phyloP scores from a whole-genome alignment of 2,329 filamentous ascomycete species.

The Aspergillus terreus region DNA sequence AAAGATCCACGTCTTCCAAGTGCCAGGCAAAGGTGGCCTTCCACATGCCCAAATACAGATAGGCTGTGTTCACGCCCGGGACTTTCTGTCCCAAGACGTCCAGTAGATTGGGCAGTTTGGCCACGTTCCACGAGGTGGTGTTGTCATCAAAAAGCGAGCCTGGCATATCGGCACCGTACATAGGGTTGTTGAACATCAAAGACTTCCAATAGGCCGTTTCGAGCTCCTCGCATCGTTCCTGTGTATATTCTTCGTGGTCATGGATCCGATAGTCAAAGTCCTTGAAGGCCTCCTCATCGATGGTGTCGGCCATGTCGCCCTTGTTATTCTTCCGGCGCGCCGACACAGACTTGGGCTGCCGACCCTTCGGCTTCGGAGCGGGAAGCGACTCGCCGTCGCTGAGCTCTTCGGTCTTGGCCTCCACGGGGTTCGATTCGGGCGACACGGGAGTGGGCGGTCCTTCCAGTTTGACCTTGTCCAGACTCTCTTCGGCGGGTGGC shows the following conservation, averaged over 20 bases:
- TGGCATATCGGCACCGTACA: conserved; percentile 96
- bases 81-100: conserved; percentile 94
- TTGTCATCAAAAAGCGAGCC: conserved; percentile 86
- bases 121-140: conserved; percentile 83
- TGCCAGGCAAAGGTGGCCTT: conserved; percentile 99
- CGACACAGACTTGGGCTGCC: conserved; percentile 69
- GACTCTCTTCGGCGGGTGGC: conserved; percentile 29
- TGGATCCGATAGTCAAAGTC: conserved; percentile 88
- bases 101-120: conserved; percentile 86
- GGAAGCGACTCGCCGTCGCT: conserved; percentile 43
- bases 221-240: conserved; percentile 88
- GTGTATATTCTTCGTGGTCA: conserved; percentile 77
- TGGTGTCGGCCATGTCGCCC: conserved; percentile 69
- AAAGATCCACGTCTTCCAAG: conserved; percentile 95
- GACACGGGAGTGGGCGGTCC: conserved; percentile 54
- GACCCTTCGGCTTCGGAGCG: conserved; percentile 46
- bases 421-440: conserved; percentile 49
- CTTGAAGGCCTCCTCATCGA: conserved; percentile 88
- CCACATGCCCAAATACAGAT: conserved; percentile 98
- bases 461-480: conserved; percentile 39
- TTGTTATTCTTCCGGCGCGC: conserved; percentile 83
- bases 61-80: conserved; percentile 95
- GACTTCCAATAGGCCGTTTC: conserved; percentile 97
- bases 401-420: conserved; percentile 54
- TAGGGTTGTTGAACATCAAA: conserved; percentile 85